Conservation (phyloP, 495 filamentous ascomycete genomes). For the Aspergillus incahuasiensis region DNA sequence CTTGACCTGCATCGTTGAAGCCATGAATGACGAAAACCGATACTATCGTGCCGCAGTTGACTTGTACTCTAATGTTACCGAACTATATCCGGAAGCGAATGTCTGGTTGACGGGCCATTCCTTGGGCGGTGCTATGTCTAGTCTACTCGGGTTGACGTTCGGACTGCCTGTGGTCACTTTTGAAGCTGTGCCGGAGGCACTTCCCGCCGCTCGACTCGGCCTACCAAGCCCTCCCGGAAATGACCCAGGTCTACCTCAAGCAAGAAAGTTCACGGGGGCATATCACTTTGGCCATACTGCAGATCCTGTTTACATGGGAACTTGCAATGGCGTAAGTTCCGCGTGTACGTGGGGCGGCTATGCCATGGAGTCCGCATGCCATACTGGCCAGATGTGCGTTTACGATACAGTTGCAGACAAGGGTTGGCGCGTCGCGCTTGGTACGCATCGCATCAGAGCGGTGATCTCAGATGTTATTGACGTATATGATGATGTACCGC, state of each 20-base stretch:
- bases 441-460: constrained; percentile 76
- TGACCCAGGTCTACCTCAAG: constrained; percentile 63
- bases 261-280: constrained; percentile 66
- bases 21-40: constrained; percentile 72
- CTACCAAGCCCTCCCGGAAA: constrained; percentile 80
- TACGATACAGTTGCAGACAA: constrained; percentile 90
- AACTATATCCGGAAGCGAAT: constrained; percentile 77
- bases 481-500: constrained; percentile 70
- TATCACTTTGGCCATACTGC: constrained; percentile 95
- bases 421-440: constrained; percentile 81
- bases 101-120: constrained; percentile 91
- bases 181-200: constrained; percentile 83
- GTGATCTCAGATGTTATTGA: constrained; percentile 84
- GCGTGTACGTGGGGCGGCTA: constrained; percentile 91
- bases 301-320: constrained; percentile 91
- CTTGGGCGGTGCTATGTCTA: constrained; percentile 79
- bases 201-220: constrained; percentile 79
- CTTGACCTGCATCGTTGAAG: constrained; percentile 74
- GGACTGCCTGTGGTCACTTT: constrained; percentile 85
- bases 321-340: constrained; percentile 84
- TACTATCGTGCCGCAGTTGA: constrained; percentile 86
- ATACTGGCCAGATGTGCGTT: constrained; percentile 78
- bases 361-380: constrained; percentile 86
- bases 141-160: constrained; percentile 83
- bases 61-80: constrained; percentile 87